phyloP scores from a whole-genome alignment of 352 stramenopile species.

The Peronosclerospora sorghi region DNA sequence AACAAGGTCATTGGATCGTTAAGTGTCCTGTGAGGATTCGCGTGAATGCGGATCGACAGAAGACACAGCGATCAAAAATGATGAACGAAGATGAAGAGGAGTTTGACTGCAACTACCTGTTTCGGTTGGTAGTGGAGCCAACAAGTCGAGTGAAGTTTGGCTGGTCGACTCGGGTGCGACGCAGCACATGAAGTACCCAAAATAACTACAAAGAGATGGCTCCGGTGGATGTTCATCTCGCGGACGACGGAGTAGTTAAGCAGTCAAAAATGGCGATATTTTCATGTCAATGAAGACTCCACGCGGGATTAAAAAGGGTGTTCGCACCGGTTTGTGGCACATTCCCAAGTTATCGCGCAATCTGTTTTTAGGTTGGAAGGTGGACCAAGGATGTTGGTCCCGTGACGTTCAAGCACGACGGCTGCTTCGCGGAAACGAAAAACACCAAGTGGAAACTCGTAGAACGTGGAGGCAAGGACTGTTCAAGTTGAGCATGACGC shows the following conservation, averaged over 20 bases:
- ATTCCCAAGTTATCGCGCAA: too few relatives aligned
- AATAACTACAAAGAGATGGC: conserved; percentile 14
- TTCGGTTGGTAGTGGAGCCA: conserved; percentile 1
- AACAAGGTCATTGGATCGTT: not conserved
- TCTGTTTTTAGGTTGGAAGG: not conserved
- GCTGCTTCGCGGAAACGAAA: not conserved
- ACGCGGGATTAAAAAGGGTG: not conserved
- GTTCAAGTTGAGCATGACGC: not conserved
- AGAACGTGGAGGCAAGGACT: not conserved
- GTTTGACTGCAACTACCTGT: conserved; percentile 5
- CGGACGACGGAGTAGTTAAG: conserved; percentile 13
- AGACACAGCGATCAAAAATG: conserved; percentile 1
- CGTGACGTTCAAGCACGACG: not conserved
- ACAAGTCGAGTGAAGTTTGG: conserved; percentile 11
- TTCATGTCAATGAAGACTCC: too few relatives aligned
- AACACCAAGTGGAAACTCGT: not conserved
- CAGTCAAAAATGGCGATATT: conserved; percentile 8
- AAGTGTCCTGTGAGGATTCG: not conserved
- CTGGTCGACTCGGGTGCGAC: conserved; percentile 18
- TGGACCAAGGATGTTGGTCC: not conserved
- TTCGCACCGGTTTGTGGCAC: not conserved
- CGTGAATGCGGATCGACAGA: conserved; percentile 1
- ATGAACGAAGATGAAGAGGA: conserved; percentile 1
- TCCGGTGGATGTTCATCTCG: conserved; percentile 9
- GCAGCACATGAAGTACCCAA: too few relatives aligned